These are phyloP conservation scores for Phyllosticta citribraziliensis DNA, from an alignment of 2,329 filamentous ascomycete genomes.

Conservation along the genomic window DNA sequence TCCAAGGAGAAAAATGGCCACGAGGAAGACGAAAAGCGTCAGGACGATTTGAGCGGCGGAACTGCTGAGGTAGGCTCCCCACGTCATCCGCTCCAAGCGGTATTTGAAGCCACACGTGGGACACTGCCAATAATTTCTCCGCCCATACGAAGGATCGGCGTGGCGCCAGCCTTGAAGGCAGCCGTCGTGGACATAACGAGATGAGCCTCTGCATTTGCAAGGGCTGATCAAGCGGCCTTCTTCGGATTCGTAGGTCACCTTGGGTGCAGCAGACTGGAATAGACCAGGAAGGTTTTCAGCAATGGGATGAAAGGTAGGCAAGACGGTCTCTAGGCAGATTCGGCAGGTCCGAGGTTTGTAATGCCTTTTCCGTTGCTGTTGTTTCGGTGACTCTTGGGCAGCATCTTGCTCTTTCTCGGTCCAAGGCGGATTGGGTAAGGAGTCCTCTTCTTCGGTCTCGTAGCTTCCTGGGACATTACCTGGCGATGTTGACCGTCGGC, in stretches of 20 bases:
- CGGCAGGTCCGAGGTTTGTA: slow-evolving; percentile 72
- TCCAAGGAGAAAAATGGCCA: slow-evolving; percentile 71
- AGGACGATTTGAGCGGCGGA: slow-evolving; percentile 55
- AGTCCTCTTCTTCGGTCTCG: slow-evolving; percentile 11
- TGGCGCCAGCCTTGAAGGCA: slow-evolving; percentile 79
- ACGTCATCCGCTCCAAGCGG: slow-evolving; percentile 64
- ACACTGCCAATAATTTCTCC: slow-evolving; percentile 74
- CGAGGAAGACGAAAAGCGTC: slow-evolving; percentile 61
- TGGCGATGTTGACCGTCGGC: not conserved
- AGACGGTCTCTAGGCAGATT: slow-evolving; percentile 72
- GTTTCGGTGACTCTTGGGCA: slow-evolving; percentile 1
- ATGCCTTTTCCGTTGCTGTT: slow-evolving; percentile 22
- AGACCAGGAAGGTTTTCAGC: slow-evolving; percentile 46
- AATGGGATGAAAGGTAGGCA: slow-evolving; percentile 48
- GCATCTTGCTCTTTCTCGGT: not conserved
- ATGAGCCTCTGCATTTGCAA: slow-evolving; percentile 86
- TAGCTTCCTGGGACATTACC: slow-evolving; percentile 6
- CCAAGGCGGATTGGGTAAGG: slow-evolving; percentile 1
- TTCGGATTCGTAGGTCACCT: slow-evolving; percentile 62
- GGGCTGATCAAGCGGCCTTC: slow-evolving; percentile 73
- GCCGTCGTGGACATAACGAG: slow-evolving; percentile 87
- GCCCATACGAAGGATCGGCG: slow-evolving; percentile 53
- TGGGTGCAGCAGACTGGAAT: slow-evolving; percentile 42
- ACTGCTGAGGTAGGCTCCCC: slow-evolving; percentile 52
- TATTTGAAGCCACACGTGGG: slow-evolving; percentile 82